Evolutionary conservation across 225 moss, liverwort and hornwort genomes (phyloP), one percentile per base, ranked within the genome.

Genomic region (Physcomitrium patens): DNA sequence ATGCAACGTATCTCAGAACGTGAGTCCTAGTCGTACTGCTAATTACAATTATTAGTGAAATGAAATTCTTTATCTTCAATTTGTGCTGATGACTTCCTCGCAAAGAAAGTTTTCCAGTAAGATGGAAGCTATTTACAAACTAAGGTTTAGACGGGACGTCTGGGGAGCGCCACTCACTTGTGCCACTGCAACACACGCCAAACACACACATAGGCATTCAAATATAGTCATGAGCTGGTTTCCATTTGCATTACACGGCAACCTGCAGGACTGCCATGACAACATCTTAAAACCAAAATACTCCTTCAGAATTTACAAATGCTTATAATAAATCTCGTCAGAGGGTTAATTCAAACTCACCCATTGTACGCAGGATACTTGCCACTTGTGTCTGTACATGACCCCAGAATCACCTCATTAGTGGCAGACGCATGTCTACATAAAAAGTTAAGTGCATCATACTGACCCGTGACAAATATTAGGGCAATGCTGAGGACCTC

Each of bases 141-240:
- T 60, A 26, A 43, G 68, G 17, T 44, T 6, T n/a, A 45, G 61
- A 68, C 17, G 61, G 28, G 60, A 68, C 49, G 64, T 63, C 22
- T 14, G 75, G n/a, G 77, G 71, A 76, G 44, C 19, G 60, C 60
- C 69, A 78, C 76, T 79, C 73, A 85, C 79, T 69, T 73, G 76
- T 53, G 28, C 22, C 69, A 73, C 79, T 81, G 79, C 76, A 68
- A 85, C 55, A 79, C 26, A 31, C 8, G 56, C 19, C 19, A 55
- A 65, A 63, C 18, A 68, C 20, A 71, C 65, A 60, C 8, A 24
- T 4, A 43, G 50, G 51, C n/a, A 23, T 77, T 56, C 27, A 57
- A 69, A 58, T 56, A 63, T 50, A n/a, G 26, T 66, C 27, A n/a
- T 70, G 14, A 52, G 50, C 56, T 69, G 41, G 31, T 48, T 56